A percentile compares a stretch with the other conserved stretches of the same genome.
These are phyloP conservation scores for Pyrenopolyporus hunteri DNA, from an alignment of 495 filamentous ascomycete species.

Conservation along the genomic window DNA sequence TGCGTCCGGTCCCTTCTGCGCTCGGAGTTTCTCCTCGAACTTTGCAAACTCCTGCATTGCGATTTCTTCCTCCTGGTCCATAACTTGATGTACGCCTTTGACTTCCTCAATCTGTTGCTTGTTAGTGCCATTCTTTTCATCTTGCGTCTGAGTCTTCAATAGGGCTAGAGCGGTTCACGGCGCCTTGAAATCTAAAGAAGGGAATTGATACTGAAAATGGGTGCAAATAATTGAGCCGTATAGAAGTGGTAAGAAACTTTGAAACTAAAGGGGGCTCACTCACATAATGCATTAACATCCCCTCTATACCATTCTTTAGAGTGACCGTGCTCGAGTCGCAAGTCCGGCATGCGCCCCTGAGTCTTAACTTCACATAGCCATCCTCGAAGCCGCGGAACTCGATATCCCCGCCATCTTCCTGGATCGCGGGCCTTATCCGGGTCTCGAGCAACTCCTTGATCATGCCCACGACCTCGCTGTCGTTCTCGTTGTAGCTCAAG, in stretches of 20 bases:
- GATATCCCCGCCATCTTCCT: constrained; percentile 97
- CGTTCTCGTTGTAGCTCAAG: constrained; percentile 79
- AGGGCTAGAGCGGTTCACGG: neutral
- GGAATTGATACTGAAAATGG: neutral
- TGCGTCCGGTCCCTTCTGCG: constrained; percentile 65
- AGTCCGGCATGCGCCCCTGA: constrained; percentile 90
- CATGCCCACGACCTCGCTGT: constrained; percentile 94
- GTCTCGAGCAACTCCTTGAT: constrained; percentile 99
- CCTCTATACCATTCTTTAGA: constrained; percentile 94
- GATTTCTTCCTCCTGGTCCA: constrained; percentile 92
- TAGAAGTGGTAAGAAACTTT: neutral
- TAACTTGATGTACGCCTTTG: constrained; percentile 85
- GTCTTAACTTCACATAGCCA: constrained; percentile 82
- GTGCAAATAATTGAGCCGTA: neutral
- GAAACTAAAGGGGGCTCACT: constrained; percentile 35
- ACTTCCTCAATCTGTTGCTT: constrained; percentile 86
- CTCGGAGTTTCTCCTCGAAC: constrained; percentile 92
- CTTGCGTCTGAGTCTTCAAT: neutral
- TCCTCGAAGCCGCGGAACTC: constrained; percentile 89
- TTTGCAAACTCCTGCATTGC: constrained; percentile 88
- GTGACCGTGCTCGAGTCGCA: constrained; percentile 97
- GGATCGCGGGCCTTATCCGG: constrained; percentile 89
- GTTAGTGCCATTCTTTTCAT: constrained; percentile 27
- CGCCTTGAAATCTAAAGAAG: too few species aligned
- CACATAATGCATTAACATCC: constrained; percentile 84